Conservation (phyloP, 768 basidiomycete species). For the Kwoniella dendrophila region DNA sequence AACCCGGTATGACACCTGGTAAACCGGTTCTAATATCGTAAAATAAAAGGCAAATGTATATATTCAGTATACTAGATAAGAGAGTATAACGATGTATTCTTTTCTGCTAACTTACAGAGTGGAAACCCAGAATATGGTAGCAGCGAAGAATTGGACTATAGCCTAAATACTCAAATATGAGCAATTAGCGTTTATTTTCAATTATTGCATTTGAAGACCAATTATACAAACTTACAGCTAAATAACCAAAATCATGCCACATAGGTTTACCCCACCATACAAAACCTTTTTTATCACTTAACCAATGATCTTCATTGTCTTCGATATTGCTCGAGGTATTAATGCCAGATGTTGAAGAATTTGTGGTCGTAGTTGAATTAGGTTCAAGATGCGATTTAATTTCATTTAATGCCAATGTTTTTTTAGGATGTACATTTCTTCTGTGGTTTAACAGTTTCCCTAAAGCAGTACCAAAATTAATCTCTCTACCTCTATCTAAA, state of each 20-base stretch:
- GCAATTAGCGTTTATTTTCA: not conserved
- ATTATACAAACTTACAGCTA: conserved; percentile 55
- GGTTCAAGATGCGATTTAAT: not conserved
- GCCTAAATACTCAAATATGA: conserved; percentile 51
- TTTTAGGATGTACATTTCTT: conserved; percentile 7
- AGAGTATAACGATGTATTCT: conserved; percentile 10
- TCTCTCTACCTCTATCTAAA: conserved; percentile 42
- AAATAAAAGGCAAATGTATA: not conserved
- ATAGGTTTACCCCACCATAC: conserved; percentile 51
- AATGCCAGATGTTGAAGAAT: not conserved
- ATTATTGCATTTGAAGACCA: too few relatives aligned
- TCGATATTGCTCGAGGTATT: not conserved
- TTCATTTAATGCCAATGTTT: not conserved
- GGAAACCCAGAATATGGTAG: conserved; percentile 68
- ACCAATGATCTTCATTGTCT: not conserved
- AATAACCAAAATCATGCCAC: conserved; percentile 49
- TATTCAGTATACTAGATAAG: not conserved
- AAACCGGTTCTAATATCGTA: conserved; percentile 55
- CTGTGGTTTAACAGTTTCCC: conserved; percentile 30
- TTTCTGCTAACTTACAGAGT: conserved; percentile 36
- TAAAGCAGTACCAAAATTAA: conserved; percentile 36
- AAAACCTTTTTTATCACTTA: conserved; percentile 20
- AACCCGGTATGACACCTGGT: conserved; percentile 58
- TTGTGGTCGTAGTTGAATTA: not conserved
- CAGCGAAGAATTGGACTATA: conserved; percentile 63